Conservation (phyloP, 257 asterid genomes). For the Nicotiana paniculata region DNA sequence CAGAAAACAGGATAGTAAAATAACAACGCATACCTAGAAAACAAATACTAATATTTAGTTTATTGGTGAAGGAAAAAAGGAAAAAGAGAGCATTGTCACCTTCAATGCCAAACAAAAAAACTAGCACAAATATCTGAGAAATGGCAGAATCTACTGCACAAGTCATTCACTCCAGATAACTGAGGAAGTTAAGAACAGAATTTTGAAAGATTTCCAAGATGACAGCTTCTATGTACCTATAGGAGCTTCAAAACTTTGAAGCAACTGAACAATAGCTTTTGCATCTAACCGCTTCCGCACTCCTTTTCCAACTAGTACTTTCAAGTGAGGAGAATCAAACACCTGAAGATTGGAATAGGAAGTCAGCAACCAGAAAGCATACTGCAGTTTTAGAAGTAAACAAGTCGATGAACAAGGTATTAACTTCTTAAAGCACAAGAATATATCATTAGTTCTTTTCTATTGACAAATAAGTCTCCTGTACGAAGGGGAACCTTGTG, state of each 20-base stretch:
- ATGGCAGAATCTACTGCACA: neutral
- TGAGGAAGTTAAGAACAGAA: neutral
- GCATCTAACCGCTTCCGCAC: conserved; percentile 63
- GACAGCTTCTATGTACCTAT: conserved; percentile 31
- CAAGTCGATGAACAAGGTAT: neutral
- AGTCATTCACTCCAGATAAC: neutral
- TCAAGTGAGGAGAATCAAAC: conserved; percentile 69
- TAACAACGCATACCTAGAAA: neutral
- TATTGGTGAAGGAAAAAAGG: neutral
- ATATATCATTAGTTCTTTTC: neutral
- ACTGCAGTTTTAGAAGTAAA: neutral
- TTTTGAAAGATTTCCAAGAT: neutral
- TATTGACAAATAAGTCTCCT: neutral
- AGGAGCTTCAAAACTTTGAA: conserved; percentile 69
- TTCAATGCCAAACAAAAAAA: neutral
- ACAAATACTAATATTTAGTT: neutral
- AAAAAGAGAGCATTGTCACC: neutral
- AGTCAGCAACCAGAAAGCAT: neutral
- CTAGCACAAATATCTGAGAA: neutral
- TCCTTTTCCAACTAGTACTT: conserved; percentile 55
- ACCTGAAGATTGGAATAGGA: conserved; percentile 32
- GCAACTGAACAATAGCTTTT: conserved; percentile 64
- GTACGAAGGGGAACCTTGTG: no score
- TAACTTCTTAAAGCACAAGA: neutral
- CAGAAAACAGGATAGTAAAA: neutral